Evolutionary conservation across 306 rosid genomes (phyloP), one percentile per base, ranked within the genome.

Genomic region (Quercus engelmannii): DNA sequence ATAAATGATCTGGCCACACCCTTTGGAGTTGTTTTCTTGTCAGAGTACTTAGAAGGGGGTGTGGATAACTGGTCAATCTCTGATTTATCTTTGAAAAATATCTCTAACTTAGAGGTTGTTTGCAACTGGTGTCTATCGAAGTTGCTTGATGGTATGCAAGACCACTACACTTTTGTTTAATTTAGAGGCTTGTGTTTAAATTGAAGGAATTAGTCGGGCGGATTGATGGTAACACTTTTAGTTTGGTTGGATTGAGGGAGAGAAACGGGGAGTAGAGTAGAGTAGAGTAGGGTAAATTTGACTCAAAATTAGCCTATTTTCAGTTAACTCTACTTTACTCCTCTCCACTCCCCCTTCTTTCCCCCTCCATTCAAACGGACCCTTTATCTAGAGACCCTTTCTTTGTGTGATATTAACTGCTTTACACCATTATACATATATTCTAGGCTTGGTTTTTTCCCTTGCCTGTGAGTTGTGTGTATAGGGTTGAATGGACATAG

Each of bases 81-180:
- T 28, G 87, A 88, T 83, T 87, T 94, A 63, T 80, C 98, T 82
- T 82, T 85, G 5, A 97, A 94, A 10, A 61, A 85, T 71, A 75
- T 94, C 67, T 79, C 90, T 78, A 85, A 91, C 74, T 70, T 92
- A 20, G 97, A 94, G 80, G 98, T 94, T 70, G 97, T 91, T 80
- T 94, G 94, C 82, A 92, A 91, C 84, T 94, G 98, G 98, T 94
- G 98, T 83, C 85, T 92, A 76, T 91, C 98, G 28, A 94, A 91
- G 82, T 89, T 94, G 82, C 94, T 94, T 74, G 97, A 94, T 69
- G 98, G 98, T 71, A 94, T 94, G 98, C 97, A 94, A 91, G 98
- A 92, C 81, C 98, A 94, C 81, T 94, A 92, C 82, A 91, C 98
- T 28, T 92, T 92, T 86, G 98, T 94, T 38, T 97, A 92, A 94